Evolutionary conservation across 1,284 basidiomycete species (phyloP), one percentile per base, ranked within the genome.

Genomic region (Neonothopanus nambi): DNA sequence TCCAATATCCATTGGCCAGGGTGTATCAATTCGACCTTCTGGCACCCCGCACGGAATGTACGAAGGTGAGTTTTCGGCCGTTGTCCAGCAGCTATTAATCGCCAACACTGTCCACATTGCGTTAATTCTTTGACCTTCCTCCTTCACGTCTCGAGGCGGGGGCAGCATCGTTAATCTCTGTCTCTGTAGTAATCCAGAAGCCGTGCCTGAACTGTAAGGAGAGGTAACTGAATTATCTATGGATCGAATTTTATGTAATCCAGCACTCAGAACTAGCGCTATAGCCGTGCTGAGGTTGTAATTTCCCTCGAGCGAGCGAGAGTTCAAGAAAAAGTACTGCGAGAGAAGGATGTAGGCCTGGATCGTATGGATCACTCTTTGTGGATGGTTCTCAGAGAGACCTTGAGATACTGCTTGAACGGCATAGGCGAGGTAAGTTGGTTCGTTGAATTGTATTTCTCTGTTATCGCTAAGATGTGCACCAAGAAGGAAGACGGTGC

Each of bases 61-160:
- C 3, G 57, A 48, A 18, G 57, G 36, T n/a, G 40, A 35, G 2
- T 48, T 51, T 52, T 58, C 54, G 1, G 45, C 48, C 17, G 51
- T 43, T 9, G 47, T 54, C 57, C 57, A 58, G 33, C 48, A 37
- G 28, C 52, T 52, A n/a, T 56, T 53, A 24, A 58, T 17, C 7
- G 33, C 48, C 13, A 56, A 48, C 18, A 58, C 57, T 13, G 48
- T 56, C 57, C 57, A 58, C 18, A 58, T 43, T 9, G 54, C 57
- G 37, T 53, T 55, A 20, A 58, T 47, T 28, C 33, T 37, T 41
- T 58, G 51, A 13, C 43, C 51, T n/a, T 55, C 57, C 30, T 55
- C 51, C 6, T 28, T 13, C 5, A 7, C 20, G 23, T 47, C 51
- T 8, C 24, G 38, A 17, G 48, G 23, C 6, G 41, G 20, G 1